Conservation (phyloP, 148 eudicot genomes). For the Amaranthus palmeri region DNA sequence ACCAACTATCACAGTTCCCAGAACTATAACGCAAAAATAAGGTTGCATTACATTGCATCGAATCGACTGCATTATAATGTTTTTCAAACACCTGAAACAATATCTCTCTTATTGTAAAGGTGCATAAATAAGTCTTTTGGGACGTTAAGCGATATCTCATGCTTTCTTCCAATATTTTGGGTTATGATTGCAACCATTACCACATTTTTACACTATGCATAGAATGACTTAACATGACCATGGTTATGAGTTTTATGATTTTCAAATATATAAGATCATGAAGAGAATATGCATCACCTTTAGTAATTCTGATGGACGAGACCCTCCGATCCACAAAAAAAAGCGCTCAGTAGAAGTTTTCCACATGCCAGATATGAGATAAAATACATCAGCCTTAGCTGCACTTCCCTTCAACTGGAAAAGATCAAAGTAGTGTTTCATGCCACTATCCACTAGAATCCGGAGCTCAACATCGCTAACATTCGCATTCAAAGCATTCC, state of each 20-base stretch:
- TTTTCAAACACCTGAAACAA: too few relatives aligned
- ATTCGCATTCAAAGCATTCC: conserved; percentile 50
- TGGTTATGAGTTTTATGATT: too few relatives aligned
- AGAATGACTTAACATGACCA: too few relatives aligned
- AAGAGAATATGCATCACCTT: conserved; percentile 41
- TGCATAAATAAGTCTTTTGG: too few relatives aligned
- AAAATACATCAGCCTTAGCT: conserved; percentile 73
- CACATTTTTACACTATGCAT: too few relatives aligned
- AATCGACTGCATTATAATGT: too few relatives aligned
- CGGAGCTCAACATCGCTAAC: conserved; percentile 49
- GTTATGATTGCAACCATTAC: too few relatives aligned
- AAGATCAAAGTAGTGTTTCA: conserved; percentile 74
- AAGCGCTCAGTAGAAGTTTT: conserved; percentile 75
- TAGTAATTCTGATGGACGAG: conserved; percentile 86
- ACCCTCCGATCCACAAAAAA: conserved; percentile 97
- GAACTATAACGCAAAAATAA: too few relatives aligned
- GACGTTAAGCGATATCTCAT: too few relatives aligned
- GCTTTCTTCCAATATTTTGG: too few relatives aligned
- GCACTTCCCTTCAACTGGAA: conserved; percentile 70
- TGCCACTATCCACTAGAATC: conserved; percentile 50
- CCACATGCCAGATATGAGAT: conserved; percentile 89
- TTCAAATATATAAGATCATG: background rate
- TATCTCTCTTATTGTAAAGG: too few relatives aligned
- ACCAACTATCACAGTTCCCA: background rate
- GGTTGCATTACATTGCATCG: too few relatives aligned